Percentiles rank a stretch among this genome's conserved stretches.
phyloP scores from a whole-genome alignment of 257 asterid species.

The Thymus mandschuricus region DNA sequence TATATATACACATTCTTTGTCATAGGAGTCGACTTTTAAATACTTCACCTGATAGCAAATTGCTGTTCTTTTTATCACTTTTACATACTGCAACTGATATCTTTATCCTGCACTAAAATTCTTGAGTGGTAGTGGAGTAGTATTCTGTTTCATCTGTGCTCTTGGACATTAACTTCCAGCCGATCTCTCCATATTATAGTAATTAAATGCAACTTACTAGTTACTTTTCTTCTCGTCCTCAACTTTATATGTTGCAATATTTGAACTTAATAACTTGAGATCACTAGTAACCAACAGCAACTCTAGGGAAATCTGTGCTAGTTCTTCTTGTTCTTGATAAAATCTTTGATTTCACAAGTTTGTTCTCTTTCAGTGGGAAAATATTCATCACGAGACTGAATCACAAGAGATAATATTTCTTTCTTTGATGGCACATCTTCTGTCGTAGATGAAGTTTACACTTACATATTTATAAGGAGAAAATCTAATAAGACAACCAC shows the following conservation, averaged over 20 bases:
- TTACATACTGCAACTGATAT: no score
- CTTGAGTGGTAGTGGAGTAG: no score
- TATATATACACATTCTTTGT: neutral
- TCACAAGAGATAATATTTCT: neutral
- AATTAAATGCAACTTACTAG: neutral
- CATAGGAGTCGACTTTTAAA: neutral
- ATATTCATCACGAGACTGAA: neutral
- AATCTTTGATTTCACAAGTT: no score
- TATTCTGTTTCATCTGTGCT: neutral
- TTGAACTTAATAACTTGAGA: no score
- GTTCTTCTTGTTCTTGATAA: no score
- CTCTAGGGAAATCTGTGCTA: no score
- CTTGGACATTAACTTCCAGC: neutral
- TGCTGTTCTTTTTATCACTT: neutral
- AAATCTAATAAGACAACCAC: no score
- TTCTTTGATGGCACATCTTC: neutral
- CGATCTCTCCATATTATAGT: neutral
- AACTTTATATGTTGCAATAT: no score
- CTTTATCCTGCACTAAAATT: no score
- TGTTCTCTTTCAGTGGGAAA: no score
- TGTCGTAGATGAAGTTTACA: constrained; percentile 26
- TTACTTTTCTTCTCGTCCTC: no score
- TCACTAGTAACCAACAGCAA: no score
- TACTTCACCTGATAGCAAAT: constrained; percentile 2
- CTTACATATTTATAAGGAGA: constrained; percentile 14